Conservation (phyloP, 2,329 filamentous ascomycete genomes). For the Laburnicola sp. region DNA sequence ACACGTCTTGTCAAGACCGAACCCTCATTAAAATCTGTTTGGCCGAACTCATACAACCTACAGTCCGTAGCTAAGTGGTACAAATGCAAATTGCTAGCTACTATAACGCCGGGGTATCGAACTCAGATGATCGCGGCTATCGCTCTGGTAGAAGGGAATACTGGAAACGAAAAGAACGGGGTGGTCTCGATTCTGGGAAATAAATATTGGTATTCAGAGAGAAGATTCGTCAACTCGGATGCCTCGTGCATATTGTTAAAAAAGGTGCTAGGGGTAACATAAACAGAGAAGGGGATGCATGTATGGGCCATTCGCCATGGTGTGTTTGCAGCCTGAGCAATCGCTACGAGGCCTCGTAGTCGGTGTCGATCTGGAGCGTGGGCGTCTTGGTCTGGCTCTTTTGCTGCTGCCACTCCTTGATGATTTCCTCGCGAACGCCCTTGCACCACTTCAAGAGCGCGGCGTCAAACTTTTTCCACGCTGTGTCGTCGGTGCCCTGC, state of each 20-base stretch:
- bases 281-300: slow-evolving; percentile 25
- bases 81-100: slow-evolving; percentile 11
- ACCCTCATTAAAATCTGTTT: slow-evolving; percentile 11
- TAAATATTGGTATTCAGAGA: not conserved
- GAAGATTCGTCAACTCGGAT: slow-evolving; percentile 24
- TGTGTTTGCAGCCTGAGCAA: not conserved
- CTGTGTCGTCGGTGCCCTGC: slow-evolving; percentile 67
- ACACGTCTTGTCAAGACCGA: no score
- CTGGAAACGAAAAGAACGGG: not conserved
- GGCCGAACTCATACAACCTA: not conserved
- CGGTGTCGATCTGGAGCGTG: slow-evolving; percentile 44
- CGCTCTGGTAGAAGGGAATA: slow-evolving; percentile 9
- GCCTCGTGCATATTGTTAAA: slow-evolving; percentile 23
- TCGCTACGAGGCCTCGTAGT: slow-evolving; percentile 32
- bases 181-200: not conserved
- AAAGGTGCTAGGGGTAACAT: slow-evolving; percentile 20
- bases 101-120: slow-evolving; percentile 14
- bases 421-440: slow-evolving; percentile 80
- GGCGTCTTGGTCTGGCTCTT: slow-evolving; percentile 43
- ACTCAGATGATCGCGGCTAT: slow-evolving; percentile 6
- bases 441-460: slow-evolving; percentile 83
- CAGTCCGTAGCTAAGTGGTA: slow-evolving; percentile 5
- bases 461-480: slow-evolving; percentile 81
- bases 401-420: slow-evolving; percentile 65
- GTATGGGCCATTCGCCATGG: not conserved